A percentile compares a stretch with the other conserved stretches of the same genome.
phyloP scores from a whole-genome alignment of 1,139 yeast genomes.

The Hyphopichia burtonii region DNA sequence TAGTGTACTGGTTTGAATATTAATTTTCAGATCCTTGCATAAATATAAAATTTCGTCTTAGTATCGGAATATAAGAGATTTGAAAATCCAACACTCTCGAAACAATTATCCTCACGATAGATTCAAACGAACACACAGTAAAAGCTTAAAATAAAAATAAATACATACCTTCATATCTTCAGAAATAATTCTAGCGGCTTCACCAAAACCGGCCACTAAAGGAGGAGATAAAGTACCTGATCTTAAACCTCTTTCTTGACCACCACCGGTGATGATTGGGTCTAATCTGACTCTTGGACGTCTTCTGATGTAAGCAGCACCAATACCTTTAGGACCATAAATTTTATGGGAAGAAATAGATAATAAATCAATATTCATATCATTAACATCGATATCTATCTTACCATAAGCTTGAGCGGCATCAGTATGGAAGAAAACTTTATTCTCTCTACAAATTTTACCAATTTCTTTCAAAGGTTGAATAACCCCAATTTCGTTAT shows the following conservation, averaged over 20 bases:
- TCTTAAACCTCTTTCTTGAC: constrained; percentile 97
- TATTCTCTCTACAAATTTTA: constrained; percentile 74
- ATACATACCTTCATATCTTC: constrained; percentile 56
- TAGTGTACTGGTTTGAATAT: not conserved
- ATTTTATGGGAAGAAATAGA: constrained; percentile 95
- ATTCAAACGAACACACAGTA: not conserved
- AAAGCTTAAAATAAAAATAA: constrained; percentile 3
- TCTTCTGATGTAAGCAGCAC: constrained; percentile 94
- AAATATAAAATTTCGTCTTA: constrained; percentile 8
- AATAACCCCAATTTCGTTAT: constrained; percentile 96
- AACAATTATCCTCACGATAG: not conserved
- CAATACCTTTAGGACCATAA: constrained; percentile 98
- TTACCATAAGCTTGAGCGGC: constrained; percentile 98
- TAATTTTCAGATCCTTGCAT: constrained; percentile 25
- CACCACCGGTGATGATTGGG: constrained; percentile 96
- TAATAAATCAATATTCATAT: constrained; percentile 87
- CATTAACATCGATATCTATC: constrained; percentile 88
- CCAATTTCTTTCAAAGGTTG: constrained; percentile 97
- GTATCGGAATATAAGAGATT: constrained; percentile 1
- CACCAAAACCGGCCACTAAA: constrained; percentile 93
- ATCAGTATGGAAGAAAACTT: constrained; percentile 97
- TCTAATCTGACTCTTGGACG: constrained; percentile 97
- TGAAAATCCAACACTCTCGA: not conserved
- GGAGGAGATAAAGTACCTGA: constrained; percentile 98
- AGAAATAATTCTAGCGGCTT: constrained; percentile 84